Percentiles rank a stretch among this genome's conserved stretches.
phyloP scores from a whole-genome alignment of 495 filamentous ascomycete species.

The Xanthoparmelia taractica region DNA sequence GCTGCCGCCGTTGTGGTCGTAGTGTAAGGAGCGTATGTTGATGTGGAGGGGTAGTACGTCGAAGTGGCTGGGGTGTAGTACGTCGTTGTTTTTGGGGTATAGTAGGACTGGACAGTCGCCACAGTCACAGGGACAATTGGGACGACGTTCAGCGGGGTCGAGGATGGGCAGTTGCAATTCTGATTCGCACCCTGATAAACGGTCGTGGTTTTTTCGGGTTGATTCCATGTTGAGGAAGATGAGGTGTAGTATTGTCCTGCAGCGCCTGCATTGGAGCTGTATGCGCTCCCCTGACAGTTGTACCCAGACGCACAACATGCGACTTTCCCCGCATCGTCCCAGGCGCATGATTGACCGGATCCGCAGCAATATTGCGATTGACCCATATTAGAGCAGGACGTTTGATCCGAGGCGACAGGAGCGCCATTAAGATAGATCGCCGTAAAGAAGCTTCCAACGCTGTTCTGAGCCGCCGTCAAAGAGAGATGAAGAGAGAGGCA shows the following conservation, averaged over 20 bases:
- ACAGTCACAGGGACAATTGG: conserved; percentile 14
- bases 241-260: conserved; percentile 10
- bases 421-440: conserved; percentile 22
- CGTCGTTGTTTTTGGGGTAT: conserved; percentile 3
- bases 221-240: not conserved
- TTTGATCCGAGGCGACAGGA: conserved; percentile 10
- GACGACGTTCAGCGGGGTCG: conserved; percentile 8
- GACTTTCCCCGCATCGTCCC: conserved; percentile 20
- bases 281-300: conserved; percentile 15
- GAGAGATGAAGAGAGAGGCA: not conserved
- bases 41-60: not conserved
- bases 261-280: conserved; percentile 13
- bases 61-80: conserved; percentile 3
- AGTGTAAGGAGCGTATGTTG: not conserved
- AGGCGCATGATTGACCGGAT: conserved; percentile 16
- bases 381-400: conserved; percentile 15
- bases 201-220: conserved; percentile 15
- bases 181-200: conserved; percentile 8
- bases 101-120: conserved; percentile 13
- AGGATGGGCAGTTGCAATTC: not conserved
- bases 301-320: conserved; percentile 20
- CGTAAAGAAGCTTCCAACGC: conserved; percentile 19
- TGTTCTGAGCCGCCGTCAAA: conserved; percentile 6
- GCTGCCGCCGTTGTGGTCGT: conserved; percentile 10
- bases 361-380: conserved; percentile 18